Conservation (phyloP, 495 filamentous ascomycete species). For the Xeromyces bisporus region DNA sequence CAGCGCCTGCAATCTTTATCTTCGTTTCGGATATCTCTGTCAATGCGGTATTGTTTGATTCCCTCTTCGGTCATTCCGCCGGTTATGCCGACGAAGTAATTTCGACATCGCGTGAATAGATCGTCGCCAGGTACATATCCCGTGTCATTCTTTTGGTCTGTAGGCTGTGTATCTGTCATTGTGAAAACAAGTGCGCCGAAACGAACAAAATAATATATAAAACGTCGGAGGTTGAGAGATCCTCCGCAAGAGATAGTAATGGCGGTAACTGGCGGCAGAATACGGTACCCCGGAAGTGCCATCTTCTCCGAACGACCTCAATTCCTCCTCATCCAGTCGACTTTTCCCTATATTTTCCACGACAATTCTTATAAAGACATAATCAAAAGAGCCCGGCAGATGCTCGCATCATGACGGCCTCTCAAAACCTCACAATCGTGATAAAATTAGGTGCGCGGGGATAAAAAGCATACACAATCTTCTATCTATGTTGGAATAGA, state of each 20-base stretch:
- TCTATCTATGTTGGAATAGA: too few species aligned
- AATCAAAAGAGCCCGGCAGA: too few species aligned
- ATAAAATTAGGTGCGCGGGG: constrained; percentile 71
- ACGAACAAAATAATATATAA: background rate
- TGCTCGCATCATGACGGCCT: constrained; percentile 13
- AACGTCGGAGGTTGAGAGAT: constrained; percentile 6
- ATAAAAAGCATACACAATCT: constrained; percentile 1
- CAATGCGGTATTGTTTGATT: constrained; percentile 50
- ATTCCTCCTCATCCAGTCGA: too few species aligned
- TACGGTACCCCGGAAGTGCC: too few species aligned
- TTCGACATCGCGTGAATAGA: constrained; percentile 51
- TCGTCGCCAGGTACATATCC: constrained; percentile 40
- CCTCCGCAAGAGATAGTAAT: constrained; percentile 14
- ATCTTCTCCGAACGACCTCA: too few species aligned
- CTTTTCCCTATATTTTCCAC: too few species aligned
- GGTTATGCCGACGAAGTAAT: constrained; percentile 60
- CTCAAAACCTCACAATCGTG: constrained; percentile 50
- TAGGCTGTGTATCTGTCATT: constrained; percentile 20
- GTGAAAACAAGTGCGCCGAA: too few species aligned
- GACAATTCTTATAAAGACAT: background rate
- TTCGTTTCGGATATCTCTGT: constrained; percentile 49
- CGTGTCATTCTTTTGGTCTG: constrained; percentile 16
- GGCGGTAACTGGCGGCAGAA: constrained; percentile 22
- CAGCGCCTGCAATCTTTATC: constrained; percentile 56
- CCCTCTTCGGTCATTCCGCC: constrained; percentile 53